Evolutionary conservation across 164 flowering plant species (phyloP).

Genomic region (Stephania japonica): DNA sequence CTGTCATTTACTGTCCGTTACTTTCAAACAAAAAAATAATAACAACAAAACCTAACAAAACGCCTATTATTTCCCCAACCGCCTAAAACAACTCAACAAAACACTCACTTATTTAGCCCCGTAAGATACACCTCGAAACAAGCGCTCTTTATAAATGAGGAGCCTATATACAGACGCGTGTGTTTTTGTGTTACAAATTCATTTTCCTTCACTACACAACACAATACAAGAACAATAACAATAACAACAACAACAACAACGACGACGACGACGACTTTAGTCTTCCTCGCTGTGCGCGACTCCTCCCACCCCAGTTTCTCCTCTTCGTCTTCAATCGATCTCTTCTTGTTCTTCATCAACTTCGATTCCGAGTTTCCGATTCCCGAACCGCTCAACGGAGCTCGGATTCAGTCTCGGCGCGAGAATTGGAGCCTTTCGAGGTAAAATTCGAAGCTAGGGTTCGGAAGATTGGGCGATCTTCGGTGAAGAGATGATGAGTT

Average conservation of each 20-base stretch:
- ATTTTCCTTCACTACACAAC: background rate
- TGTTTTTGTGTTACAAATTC: background rate
- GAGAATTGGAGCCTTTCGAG: background rate
- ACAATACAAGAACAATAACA: background rate
- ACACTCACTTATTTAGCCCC: too few species aligned
- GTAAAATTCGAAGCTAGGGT: background rate
- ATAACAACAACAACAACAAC: background rate
- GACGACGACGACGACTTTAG: background rate
- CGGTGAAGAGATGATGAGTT: constrained; percentile 48
- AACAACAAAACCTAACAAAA: background rate
- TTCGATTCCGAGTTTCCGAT: background rate
- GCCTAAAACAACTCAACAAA: too few species aligned
- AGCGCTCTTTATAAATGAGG: too few species aligned
- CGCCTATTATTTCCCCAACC: background rate
- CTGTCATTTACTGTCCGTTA: background rate
- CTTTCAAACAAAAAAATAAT: background rate
- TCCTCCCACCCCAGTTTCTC: background rate
- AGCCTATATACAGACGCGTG: too few species aligned
- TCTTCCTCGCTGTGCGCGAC: constrained; percentile 1
- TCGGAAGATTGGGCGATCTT: background rate
- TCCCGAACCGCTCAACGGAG: background rate
- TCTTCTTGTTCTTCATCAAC: background rate
- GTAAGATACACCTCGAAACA: too few species aligned
- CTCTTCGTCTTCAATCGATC: constrained; percentile 1
- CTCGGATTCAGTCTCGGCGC: background rate